These are phyloP conservation scores for Cyberlindnera americana DNA, from an alignment of 805 yeast species.

Conservation along the genomic window DNA sequence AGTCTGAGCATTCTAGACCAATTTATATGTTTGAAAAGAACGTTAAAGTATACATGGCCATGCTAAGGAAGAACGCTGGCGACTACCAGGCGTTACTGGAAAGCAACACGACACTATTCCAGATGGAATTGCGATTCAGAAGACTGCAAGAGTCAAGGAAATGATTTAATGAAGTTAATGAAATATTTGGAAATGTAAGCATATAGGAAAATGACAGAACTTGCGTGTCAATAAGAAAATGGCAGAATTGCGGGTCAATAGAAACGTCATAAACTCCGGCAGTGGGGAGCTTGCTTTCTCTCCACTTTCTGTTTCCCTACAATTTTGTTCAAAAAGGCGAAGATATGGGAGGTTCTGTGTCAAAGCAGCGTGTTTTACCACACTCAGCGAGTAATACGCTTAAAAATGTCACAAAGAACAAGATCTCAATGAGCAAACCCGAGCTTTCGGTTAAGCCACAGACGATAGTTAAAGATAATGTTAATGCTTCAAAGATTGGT, in stretches of 20 bases:
- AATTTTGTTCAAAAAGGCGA: background rate
- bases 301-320: no score
- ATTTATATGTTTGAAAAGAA: background rate
- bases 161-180: no score
- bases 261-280: no score
- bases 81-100: background rate
- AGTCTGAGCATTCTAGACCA: background rate
- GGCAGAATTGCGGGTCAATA: no score
- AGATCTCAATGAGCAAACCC: slow-evolving; percentile 19
- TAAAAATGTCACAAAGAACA: slow-evolving; percentile 3
- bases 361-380: slow-evolving; percentile 13
- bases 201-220: slow-evolving; percentile 2
- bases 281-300: no score
- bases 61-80: background rate
- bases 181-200: no score
- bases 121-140: background rate
- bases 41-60: background rate
- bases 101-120: background rate
- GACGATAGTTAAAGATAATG: slow-evolving; percentile 2
- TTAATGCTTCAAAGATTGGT: slow-evolving; percentile 18
- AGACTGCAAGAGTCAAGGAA: background rate
- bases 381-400: background rate
- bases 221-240: slow-evolving; percentile 4
- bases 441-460: no score
- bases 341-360: slow-evolving; percentile 11